These are phyloP conservation scores for Penicillium sp. DNA, from an alignment of 2,329 filamentous ascomycete species.

Conservation along the genomic window DNA sequence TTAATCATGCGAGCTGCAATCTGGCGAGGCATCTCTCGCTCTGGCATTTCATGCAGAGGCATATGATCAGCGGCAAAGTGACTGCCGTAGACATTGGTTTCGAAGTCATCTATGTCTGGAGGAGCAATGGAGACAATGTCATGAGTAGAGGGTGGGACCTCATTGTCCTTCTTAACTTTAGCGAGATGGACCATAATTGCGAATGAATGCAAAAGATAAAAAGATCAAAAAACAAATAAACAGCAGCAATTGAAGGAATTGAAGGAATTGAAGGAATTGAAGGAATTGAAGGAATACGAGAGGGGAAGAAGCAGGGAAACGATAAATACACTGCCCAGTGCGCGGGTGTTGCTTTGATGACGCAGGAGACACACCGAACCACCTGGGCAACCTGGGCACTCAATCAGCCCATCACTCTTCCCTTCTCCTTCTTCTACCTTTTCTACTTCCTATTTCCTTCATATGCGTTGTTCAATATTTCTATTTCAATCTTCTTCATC, in stretches of 20 bases:
- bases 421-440: background rate
- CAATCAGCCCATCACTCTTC: background rate
- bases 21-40: constrained; percentile 83
- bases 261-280: background rate
- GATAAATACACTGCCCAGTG: background rate
- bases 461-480: background rate
- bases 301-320: background rate
- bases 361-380: background rate
- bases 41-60: constrained; percentile 81
- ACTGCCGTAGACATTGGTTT: constrained; percentile 83
- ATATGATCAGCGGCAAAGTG: constrained; percentile 77
- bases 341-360: background rate
- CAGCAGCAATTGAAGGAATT: background rate
- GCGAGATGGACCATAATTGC: constrained; percentile 45
- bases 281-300: background rate
- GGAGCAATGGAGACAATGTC: constrained; percentile 41
- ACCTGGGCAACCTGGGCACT: background rate
- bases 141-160: constrained; percentile 39
- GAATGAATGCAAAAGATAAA: background rate
- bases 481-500: background rate
- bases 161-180: constrained; percentile 35
- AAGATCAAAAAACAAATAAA: background rate
- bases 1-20: constrained; percentile 97
- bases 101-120: constrained; percentile 51
- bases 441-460: background rate